These are phyloP conservation scores for Friedmanniomyces simplex DNA, from an alignment of 495 filamentous ascomycete genomes.

Conservation along the genomic window DNA sequence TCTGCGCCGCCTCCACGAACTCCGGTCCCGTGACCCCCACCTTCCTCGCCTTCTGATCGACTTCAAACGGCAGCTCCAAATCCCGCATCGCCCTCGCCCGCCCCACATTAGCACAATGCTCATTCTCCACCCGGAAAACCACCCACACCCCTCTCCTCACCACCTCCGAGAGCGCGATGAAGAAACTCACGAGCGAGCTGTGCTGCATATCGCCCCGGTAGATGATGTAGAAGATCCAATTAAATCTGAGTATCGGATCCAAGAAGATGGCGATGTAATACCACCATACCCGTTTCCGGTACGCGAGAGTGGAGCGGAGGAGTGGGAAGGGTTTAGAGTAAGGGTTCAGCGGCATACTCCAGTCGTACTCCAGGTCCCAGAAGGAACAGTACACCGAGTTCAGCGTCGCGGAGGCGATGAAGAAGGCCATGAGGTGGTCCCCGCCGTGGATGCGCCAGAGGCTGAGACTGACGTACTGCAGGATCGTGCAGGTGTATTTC, in stretches of 20 bases:
- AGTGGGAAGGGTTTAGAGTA: constrained; percentile 37
- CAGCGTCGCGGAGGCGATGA: constrained; percentile 66
- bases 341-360: constrained; percentile 38
- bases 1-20: constrained; percentile 1
- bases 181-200: constrained; percentile 64
- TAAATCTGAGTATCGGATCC: constrained; percentile 83
- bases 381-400: constrained; percentile 75
- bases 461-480: constrained; percentile 12
- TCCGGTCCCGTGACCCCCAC: constrained; percentile 21
- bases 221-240: constrained; percentile 92
- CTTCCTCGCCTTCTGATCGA: constrained; percentile 4
- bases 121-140: constrained; percentile 90
- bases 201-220: constrained; percentile 69
- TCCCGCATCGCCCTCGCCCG: constrained; percentile 76
- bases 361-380: constrained; percentile 99
- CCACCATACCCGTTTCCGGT: constrained; percentile 41
- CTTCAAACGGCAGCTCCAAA: constrained; percentile 62
- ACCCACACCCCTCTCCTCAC: constrained; percentile 77
- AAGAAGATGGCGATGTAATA: constrained; percentile 80
- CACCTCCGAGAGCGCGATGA: constrained; percentile 66
- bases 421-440: constrained; percentile 49
- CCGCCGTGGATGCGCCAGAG: constrained; percentile 51
- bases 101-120: constrained; percentile 47
- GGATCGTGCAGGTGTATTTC: constrained; percentile 79
- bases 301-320: constrained; percentile 69